Conservation (phyloP, 257 asterid species). For the Parsonsia alboflavescens region DNA sequence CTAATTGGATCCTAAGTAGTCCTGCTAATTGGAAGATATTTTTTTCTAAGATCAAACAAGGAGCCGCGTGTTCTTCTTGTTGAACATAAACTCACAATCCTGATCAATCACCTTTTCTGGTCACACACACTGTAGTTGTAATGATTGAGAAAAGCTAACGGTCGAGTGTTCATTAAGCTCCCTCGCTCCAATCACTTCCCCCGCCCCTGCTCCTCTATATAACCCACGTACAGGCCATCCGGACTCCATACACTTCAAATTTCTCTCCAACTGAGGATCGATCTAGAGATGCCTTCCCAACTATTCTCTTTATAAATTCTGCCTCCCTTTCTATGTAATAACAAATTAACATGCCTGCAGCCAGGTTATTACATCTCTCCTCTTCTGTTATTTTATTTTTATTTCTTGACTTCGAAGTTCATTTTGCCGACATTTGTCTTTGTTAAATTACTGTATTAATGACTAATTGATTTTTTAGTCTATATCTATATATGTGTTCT, state of each 20-base stretch:
- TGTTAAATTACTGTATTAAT: not conserved
- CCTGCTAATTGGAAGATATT: not conserved
- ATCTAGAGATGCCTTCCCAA: no score
- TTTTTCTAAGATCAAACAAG: conserved; percentile 28
- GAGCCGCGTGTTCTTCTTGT: conserved; percentile 46
- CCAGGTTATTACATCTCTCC: not conserved
- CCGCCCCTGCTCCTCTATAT: conserved; percentile 23
- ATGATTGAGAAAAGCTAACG: conserved; percentile 8
- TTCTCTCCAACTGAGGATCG: no score
- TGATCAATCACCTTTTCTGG: not conserved
- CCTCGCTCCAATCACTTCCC: not conserved
- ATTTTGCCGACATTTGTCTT: not conserved
- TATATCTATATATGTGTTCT: not conserved
- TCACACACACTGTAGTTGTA: not conserved
- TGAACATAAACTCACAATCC: conserved; percentile 26
- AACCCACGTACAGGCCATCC: conserved; percentile 33
- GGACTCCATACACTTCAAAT: conserved; percentile 20
- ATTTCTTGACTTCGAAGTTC: not conserved
- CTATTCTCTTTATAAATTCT: no score
- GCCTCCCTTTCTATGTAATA: no score
- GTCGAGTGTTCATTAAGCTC: not conserved
- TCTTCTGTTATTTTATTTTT: not conserved
- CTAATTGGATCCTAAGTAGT: not conserved
- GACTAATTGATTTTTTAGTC: not conserved
- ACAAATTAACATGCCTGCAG: no score